These are phyloP conservation scores for Poa pratensis DNA, from an alignment of 176 grass and related monocot species.

Conservation along the genomic window DNA sequence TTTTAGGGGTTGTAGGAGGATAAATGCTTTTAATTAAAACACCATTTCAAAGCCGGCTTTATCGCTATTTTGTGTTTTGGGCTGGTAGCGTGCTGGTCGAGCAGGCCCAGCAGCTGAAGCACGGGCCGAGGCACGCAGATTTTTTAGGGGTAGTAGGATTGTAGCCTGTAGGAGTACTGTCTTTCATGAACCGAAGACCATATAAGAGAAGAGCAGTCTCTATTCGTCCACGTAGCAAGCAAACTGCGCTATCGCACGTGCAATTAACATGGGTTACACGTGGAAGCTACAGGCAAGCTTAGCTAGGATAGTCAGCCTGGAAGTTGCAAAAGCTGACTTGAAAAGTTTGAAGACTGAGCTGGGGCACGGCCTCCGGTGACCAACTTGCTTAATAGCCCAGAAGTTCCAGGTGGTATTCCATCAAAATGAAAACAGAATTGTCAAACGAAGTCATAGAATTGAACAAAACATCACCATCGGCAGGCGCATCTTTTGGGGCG, in stretches of 20 bases:
- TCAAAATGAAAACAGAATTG: not conserved
- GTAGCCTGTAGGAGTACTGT: no score
- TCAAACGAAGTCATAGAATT: not conserved
- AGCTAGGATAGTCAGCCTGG: not conserved
- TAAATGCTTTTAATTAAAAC: no score
- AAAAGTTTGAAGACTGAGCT: not conserved
- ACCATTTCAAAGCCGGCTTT: no score
- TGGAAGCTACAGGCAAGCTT: not conserved
- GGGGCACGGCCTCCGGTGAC: not conserved
- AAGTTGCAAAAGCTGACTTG: not conserved
- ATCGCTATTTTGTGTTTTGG: no score
- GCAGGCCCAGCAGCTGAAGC: no score
- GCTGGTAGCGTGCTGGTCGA: no score
- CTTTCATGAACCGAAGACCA: not conserved
- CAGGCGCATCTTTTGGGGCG: not conserved
- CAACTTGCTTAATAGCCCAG: no score
- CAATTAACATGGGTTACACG: not conserved
- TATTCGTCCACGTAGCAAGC: not conserved
- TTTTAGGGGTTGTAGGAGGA: no score
- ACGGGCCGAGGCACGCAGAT: no score
- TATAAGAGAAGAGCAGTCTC: not conserved
- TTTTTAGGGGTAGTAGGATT: no score
- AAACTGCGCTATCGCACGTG: not conserved
- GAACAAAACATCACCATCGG: slow-evolving; percentile 17
- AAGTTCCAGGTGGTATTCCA: slow-evolving; percentile 12